Base-by-base conservation (phyloP, 441 rosid species). In the Syzygium syzygioides region DNA sequence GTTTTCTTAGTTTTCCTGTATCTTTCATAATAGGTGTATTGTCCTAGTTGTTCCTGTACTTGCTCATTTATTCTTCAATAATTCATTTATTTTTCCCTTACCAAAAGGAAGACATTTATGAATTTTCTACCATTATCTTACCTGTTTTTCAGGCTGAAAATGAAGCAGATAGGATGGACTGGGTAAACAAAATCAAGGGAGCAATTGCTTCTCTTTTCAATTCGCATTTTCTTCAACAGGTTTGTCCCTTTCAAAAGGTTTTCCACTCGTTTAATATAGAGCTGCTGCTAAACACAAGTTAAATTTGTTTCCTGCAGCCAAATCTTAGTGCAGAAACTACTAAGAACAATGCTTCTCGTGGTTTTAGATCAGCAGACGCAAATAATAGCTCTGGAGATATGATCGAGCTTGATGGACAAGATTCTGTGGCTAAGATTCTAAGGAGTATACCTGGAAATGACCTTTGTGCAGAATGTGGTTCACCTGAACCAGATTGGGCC, bases 401-500 rank as follows among this genome's bases (percentile, higher is more conserved):
- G 26, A 30, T 25, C 64, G 90, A 92, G 88, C 85, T 89, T 86
- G 89, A 90, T 90, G 80, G 89, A 32, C 91, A 90, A 26, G 93
- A 94, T 88, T 91, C 90, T 91, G 97, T 94, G 90, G 92, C 94
- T 71, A 60, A 86, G 26, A 87, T 91, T 89, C 96, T 97, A 25
- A 94, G 95, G 93, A 89, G 92, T 89, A 94, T 97, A 93, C 94
- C 96, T 48, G 99, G 99, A 91, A 97, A 97, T 92, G 93, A 96
- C 91, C 89, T 92, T 86, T 97, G 99, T 93, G 99, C 97, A 88
- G 99, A 97, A 91, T 97, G 99, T 93, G 89, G 93, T 91, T 92
- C 96, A 90, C 93, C 94, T 87, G 95, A 93, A 48, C 99, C 99
- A 37, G 99, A 96, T 90, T 97, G 99, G 99, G 99, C 98, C 64